Evolutionary conservation across 2,329 filamentous ascomycete species (phyloP), one percentile per base, ranked within the genome.

Genomic region (Fusarium pilosicola): DNA sequence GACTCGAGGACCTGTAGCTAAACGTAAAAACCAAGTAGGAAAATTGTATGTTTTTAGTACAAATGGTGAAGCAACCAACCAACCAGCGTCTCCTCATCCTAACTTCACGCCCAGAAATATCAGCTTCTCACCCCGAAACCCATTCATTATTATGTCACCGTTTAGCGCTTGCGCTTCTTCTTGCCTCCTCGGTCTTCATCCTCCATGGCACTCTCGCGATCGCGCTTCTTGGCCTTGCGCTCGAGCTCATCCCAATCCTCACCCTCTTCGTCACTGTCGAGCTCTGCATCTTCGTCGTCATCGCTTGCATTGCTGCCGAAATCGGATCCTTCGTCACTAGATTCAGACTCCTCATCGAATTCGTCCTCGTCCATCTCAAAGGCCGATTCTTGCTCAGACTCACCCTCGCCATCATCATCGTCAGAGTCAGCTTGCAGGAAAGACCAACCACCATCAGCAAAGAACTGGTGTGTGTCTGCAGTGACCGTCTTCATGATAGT

Each of bases 401-500:
- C 92, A 17, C 93, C 91, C 3, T 90, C 91, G 3, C 86, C 90
- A 48, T 89, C 94, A 74, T 97, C 95, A 20, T 93, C 94, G 79
- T 98, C 96, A 1, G 93, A 95, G 68, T 98, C 96, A 41, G 92
- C 92, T 61, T 92, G 91, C 67, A 99, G 83, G 89, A 99, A 98
- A 4, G 91, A 93, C 96, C 96, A 99, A 51, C 96, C 96, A 38
- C 97, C 96, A 74, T 98, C 96, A 8, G 88, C 90, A 83, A 98
- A 99, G 90, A 99, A 99, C 77, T 93, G 90, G 81, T 99, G 96
- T 5, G 96, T 94, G 80, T 99, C 95, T 41, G 93, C 92, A 26
- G 93, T 96, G 32, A 99, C 95, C 0, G 96, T 99, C 88, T 99
- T 99, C 95, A 99, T 99, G 80, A 99, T 99, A 22, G 95, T 97